Conservation (phyloP, 1,284 basidiomycete genomes). For the Nidula niveotomentosa region DNA sequence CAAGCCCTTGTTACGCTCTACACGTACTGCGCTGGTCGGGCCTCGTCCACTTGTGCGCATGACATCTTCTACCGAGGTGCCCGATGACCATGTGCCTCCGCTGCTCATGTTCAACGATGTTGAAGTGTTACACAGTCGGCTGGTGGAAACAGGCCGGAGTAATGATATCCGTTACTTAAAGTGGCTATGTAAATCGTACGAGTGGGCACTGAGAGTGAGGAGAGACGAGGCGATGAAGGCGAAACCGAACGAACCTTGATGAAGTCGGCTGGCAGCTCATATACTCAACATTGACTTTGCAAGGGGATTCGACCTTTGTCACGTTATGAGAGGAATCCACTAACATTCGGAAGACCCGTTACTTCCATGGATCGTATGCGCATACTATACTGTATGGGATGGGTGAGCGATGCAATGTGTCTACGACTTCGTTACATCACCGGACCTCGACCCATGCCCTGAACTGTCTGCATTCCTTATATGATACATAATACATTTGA, state of each 20-base stretch:
- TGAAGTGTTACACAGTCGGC: slow-evolving; percentile 63
- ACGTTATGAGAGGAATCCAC: no score
- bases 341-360: no score
- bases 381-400: no score
- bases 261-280: no score
- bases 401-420: no score
- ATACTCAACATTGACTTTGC: no score
- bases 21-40: slow-evolving; percentile 49
- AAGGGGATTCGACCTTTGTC: no score
- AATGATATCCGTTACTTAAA: slow-evolving; percentile 60
- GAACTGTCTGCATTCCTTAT: background rate
- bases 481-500: background rate
- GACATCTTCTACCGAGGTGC: slow-evolving; percentile 47
- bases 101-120: slow-evolving; percentile 64
- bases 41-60: slow-evolving; percentile 66
- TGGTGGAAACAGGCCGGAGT: slow-evolving; percentile 42
- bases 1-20: slow-evolving; percentile 49
- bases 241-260: slow-evolving; percentile 5
- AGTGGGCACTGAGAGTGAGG: slow-evolving; percentile 58
- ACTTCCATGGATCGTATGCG: no score
- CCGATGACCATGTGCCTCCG: slow-evolving; percentile 71
- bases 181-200: slow-evolving; percentile 67
- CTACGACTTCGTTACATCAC: no score
- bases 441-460: no score
- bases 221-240: slow-evolving; percentile 46